Evolutionary conservation across 2,329 filamentous ascomycete species (phyloP).

Genomic region (Nannizziopsis arthrosporioides): DNA sequence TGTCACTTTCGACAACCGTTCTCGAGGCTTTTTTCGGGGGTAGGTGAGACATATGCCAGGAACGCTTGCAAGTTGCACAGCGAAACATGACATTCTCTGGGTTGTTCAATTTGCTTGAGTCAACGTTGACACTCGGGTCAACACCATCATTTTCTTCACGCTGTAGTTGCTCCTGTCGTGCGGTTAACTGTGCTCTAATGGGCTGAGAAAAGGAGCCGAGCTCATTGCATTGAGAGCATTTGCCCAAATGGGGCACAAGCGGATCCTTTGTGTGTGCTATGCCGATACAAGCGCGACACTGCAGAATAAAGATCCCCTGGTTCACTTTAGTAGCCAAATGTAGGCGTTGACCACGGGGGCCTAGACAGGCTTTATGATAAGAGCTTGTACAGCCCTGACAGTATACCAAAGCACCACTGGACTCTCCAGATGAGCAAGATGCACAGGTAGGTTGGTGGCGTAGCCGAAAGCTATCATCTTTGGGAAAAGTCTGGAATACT

Average conservation of each 20-base stretch:
- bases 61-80: conserved; percentile 63
- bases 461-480: conserved; percentile 54
- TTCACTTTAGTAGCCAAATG: conserved; percentile 80
- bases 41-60: conserved; percentile 76
- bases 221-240: conserved; percentile 58
- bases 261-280: conserved; percentile 55
- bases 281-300: conserved; percentile 77
- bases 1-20: conserved; percentile 19
- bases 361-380: conserved; percentile 76
- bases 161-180: conserved; percentile 71
- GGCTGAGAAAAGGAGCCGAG: conserved; percentile 59
- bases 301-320: conserved; percentile 66
- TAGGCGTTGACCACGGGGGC: conserved; percentile 60
- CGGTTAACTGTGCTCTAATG: conserved; percentile 60
- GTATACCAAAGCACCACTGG: conserved; percentile 58
- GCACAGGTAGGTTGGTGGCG: conserved; percentile 63
- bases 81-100: conserved; percentile 67
- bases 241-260: conserved; percentile 56
- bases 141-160: conserved; percentile 65
- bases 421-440: conserved; percentile 51
- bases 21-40: conserved; percentile 35
- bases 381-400: conserved; percentile 83
- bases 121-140: conserved; percentile 61
- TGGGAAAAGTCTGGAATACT: conserved; percentile 49
- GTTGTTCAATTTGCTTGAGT: conserved; percentile 59